Evolutionary conservation across 2,329 filamentous ascomycete genomes (phyloP).

Genomic region (Cercospora canescens): DNA sequence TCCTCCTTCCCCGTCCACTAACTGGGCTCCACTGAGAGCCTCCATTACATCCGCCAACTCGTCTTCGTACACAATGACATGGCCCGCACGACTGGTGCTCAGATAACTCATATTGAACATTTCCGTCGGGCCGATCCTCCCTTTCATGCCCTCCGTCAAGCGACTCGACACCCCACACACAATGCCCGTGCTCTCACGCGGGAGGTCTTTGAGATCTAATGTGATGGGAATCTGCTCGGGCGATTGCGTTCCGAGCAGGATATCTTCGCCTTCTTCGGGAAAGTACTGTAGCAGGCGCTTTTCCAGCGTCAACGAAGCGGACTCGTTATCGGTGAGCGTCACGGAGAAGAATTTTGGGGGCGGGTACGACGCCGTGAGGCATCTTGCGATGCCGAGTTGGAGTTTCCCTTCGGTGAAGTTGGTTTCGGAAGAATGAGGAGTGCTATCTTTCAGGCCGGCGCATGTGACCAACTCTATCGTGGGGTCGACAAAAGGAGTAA

Average conservation of each 20-base stretch:
- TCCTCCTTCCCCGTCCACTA: neutral
- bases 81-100: constrained; percentile 83
- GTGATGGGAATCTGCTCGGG: constrained; percentile 77
- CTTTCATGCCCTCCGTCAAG: constrained; percentile 69
- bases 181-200: constrained; percentile 88
- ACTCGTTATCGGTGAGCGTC: constrained; percentile 71
- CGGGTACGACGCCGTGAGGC: constrained; percentile 47
- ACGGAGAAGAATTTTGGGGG: constrained; percentile 70
- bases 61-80: constrained; percentile 78
- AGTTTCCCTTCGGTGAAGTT: constrained; percentile 45
- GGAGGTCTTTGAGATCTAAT: constrained; percentile 76
- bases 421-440: constrained; percentile 28
- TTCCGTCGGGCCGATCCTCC: constrained; percentile 37
- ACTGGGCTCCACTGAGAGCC: constrained; percentile 53
- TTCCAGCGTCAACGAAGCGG: constrained; percentile 72
- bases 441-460: constrained; percentile 61
- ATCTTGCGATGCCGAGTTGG: constrained; percentile 50
- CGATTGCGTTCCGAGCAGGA: constrained; percentile 74
- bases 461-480: constrained; percentile 77
- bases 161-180: constrained; percentile 89
- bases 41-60: constrained; percentile 73
- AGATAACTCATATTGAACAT: constrained; percentile 83
- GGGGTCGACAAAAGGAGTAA: constrained; percentile 70
- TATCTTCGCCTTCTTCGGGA: constrained; percentile 50
- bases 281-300: constrained; percentile 62